Base-by-base conservation (phyloP, 2,329 filamentous ascomycete genomes). In the Ploettnerulaceae sp. region DNA sequence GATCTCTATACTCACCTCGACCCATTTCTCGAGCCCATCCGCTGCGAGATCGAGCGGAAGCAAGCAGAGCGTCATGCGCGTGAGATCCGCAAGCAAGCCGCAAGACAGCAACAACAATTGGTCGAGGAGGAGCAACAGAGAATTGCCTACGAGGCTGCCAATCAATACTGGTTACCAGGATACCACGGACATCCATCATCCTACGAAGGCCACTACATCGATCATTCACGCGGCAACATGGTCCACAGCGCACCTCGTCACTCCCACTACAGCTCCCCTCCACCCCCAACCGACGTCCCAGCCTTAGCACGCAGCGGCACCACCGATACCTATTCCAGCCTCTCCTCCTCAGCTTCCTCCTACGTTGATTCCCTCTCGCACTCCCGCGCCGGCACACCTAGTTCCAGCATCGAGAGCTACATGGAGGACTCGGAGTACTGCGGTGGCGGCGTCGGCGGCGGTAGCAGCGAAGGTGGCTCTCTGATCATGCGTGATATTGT, bases 1-100 rank as follows among this genome's bases (percentile, higher is more conserved):
- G 89, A 97, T 61, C 82, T 98, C 33, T 89, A 95, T 72, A 75
- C 74, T 56, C 87, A 95, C 66, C 76, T 97, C 31, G 89, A 96
- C 59, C 79, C 79, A 32, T 97, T 97, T 75, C 78, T 98, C 34
- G 82, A 82, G 25, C 91, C 91, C 21, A 86, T 97, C 62, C 86
- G 90, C 52, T 64, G 72, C 34, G 72, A 77, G 51, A 70, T 82
- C 12, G 45, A 56, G 15, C 21, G 40, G 22, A 39, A 41, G 39
- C 52, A 56, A 45, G 57, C 64, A 35, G 52, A 63, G 31, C 34
- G 38, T 1, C 54, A 54, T 17, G 36, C 48, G 26, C 50, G 50
- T 37, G 55, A 60, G 39, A 47, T 29, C 35, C 37, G 48, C 17
- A 57, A 57, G 48, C 48, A 43, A 25, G 56, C 57, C 4, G 26